Evolutionary conservation across 176 grass and related monocot genomes (phyloP), one percentile per base, ranked within the genome.

Genomic region (Raddia guianensis): DNA sequence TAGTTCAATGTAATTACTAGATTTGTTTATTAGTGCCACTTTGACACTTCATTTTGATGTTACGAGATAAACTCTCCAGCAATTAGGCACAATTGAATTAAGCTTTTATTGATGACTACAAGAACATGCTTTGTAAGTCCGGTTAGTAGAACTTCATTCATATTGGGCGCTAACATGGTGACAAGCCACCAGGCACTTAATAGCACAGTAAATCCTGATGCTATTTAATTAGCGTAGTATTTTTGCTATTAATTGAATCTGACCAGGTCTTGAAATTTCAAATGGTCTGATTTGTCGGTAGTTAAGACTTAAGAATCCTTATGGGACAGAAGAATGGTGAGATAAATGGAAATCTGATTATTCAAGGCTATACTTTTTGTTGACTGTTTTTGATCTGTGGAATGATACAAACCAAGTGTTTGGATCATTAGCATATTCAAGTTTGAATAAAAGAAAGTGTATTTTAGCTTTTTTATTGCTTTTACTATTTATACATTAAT

Each of bases 211-310:
- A 44, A 6, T 62, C 53, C 37, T 75, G 57, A 40, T 40, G 33
- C 21, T 63, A 55, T 70, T 75, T 69, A 7, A 20, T 56, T 5
- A 5, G 45, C 46, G 54, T 63, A 33, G 3, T 70, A 32, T 61
- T 21, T 35, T 27, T 27, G 27, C 27, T 27, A 27, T 27, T 27
- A 27, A 27, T 27, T 27, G 27, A 27, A 27, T 27, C 27, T 27
- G 27, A 27, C 27, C 27, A 27, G 27, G 27, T 27, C 16, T 15
- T 11, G 48, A 15, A 34, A 84, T 63, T 47, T 75, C 45, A 27
- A 18, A 84, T 83, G 59, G 44, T 13, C 32, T 78, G 34, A 57
- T 72, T 14, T 33, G 32, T 2, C 57, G 15, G 21, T 68, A 67
- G 43, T 43, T 34, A 77, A 33, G 66, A 52, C 6, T 18, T 34